Evolutionary conservation across 257 asterid species (phyloP).

Genomic region (Solanum paucissectum): DNA sequence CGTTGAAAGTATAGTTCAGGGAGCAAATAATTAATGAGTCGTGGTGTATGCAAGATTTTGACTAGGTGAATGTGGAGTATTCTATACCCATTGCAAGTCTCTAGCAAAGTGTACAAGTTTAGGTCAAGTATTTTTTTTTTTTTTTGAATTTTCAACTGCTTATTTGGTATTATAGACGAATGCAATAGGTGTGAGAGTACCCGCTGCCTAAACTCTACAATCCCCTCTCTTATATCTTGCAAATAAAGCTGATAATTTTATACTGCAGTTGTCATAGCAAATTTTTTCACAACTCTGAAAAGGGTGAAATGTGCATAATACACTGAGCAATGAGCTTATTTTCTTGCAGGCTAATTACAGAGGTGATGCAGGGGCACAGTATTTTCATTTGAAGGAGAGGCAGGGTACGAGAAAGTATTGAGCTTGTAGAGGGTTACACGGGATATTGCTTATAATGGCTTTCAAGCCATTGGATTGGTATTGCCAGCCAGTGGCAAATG

Average conservation of each 20-base stretch:
- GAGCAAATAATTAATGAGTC: not conserved
- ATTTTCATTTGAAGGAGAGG: not conserved
- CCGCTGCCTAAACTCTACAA: not conserved
- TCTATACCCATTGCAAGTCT: not conserved
- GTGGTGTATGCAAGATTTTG: not conserved
- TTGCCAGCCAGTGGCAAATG: constrained; percentile 55
- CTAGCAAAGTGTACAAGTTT: not conserved
- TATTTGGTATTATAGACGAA: not conserved
- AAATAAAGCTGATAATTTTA: not conserved
- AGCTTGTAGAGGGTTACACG: constrained; percentile 13
- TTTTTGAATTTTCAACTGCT: not conserved
- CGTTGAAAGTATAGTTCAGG: not conserved
- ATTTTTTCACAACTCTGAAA: not conserved
- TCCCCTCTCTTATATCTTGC: not conserved
- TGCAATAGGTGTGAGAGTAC: not conserved
- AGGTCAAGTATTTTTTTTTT: no score
- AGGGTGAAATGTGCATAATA: not conserved
- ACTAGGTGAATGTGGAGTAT: not conserved
- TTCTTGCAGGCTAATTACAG: not conserved
- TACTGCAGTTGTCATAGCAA: not conserved
- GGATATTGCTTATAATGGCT: constrained; percentile 33
- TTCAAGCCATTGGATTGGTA: constrained; percentile 79
- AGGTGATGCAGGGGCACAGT: not conserved
- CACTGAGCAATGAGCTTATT: not conserved
- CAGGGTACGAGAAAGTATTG: not conserved